phyloP scores from a whole-genome alignment of 2,329 filamentous ascomycete genomes.

The Nothomitra cinnamomea region DNA sequence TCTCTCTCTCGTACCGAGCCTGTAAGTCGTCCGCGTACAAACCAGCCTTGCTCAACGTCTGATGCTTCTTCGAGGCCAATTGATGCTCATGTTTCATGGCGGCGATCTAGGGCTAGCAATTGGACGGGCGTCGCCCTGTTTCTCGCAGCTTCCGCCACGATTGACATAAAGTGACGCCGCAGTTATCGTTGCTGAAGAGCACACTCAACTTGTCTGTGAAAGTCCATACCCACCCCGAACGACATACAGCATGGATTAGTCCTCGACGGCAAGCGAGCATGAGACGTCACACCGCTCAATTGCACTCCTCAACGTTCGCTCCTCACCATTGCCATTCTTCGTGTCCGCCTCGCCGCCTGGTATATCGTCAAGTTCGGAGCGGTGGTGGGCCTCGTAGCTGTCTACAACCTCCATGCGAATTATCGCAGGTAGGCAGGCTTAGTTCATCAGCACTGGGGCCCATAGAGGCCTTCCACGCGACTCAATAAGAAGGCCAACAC shows the following conservation, averaged over 20 bases:
- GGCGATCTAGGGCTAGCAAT: not conserved
- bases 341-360: not conserved
- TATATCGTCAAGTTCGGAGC: not conserved
- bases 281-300: slow-evolving; percentile 1
- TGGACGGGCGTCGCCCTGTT: not conserved
- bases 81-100: not conserved
- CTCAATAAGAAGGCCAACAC: not conserved
- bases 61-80: not conserved
- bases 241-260: not conserved
- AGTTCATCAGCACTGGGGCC: not conserved
- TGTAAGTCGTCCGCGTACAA: not conserved
- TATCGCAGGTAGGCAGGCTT: not conserved
- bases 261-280: not conserved
- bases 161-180: not conserved
- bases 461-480: not conserved
- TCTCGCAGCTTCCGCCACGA: slow-evolving; percentile 1
- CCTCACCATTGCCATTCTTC: not conserved
- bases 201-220: too few relatives aligned
- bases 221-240: too few relatives aligned
- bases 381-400: not conserved
- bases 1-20: not conserved
- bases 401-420: not conserved
- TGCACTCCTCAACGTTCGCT: not conserved
- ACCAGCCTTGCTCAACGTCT: not conserved
- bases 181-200: too few relatives aligned